phyloP scores from a whole-genome alignment of 148 eudicot genomes.

The Vaccinium myrtillus region DNA sequence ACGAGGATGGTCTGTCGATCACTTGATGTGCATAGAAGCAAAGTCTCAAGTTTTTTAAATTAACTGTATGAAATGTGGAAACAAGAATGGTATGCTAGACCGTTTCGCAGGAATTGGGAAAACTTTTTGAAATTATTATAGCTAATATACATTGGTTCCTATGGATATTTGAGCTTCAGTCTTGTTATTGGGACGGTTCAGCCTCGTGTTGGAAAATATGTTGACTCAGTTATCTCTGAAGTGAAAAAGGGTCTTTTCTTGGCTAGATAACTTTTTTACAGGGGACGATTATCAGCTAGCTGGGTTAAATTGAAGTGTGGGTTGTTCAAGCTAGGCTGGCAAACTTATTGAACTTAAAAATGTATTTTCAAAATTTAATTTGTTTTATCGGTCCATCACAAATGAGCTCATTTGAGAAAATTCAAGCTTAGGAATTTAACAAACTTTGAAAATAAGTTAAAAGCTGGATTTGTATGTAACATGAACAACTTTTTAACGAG shows the following conservation, averaged over 20 bases:
- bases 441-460: neutral
- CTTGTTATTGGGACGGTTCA: neutral
- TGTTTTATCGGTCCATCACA: neutral
- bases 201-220: neutral
- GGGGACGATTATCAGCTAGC: neutral
- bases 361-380: neutral
- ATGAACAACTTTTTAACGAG: neutral
- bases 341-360: neutral
- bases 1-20: neutral
- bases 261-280: neutral
- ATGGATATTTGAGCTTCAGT: neutral
- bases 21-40: slow-evolving; percentile 9
- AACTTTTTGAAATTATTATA: neutral
- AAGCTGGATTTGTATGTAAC: neutral
- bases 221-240: neutral
- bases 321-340: neutral
- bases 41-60: neutral
- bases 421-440: neutral
- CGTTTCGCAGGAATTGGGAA: neutral
- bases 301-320: neutral
- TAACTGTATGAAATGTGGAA: neutral
- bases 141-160: neutral
- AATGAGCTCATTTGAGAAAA: neutral
- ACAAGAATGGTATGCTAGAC: neutral
- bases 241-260: neutral